Percentiles rank a stretch among this genome's conserved stretches.
Evolutionary conservation across 257 asterid species (phyloP).

Genomic region (Solanum tarijense): DNA sequence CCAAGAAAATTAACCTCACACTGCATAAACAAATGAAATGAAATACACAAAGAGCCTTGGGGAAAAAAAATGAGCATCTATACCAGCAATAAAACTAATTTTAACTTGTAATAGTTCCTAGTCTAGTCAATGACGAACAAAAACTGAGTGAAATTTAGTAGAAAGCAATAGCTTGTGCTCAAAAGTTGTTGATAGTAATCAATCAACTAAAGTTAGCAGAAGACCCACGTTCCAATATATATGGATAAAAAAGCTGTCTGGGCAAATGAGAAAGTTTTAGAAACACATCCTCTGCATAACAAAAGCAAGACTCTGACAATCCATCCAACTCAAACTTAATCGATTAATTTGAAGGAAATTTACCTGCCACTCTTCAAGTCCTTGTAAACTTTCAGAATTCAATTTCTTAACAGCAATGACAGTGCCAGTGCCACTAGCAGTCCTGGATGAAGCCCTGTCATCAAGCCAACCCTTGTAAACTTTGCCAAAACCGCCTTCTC

Average conservation of each 20-base stretch:
- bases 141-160: background rate
- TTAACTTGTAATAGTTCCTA: background rate
- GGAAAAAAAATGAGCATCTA: background rate
- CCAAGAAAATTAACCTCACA: constrained; percentile 85
- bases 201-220: background rate
- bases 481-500: constrained; percentile 94
- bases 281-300: background rate
- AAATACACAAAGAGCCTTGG: background rate
- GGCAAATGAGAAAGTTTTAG: background rate
- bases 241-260: background rate
- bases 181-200: background rate
- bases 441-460: constrained; percentile 30
- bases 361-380: constrained; percentile 82
- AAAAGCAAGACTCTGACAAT: background rate
- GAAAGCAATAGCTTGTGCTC: background rate
- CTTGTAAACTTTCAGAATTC: constrained; percentile 63
- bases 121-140: background rate
- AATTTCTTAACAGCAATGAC: constrained; percentile 74
- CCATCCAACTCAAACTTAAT: background rate
- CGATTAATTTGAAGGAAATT: background rate
- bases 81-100: background rate
- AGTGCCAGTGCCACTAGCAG: constrained; percentile 32
- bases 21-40: constrained; percentile 24
- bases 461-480: constrained; percentile 91
- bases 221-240: background rate